phyloP scores from a whole-genome alignment of 805 yeast genomes.

The Metschnikowia kofuensis region DNA sequence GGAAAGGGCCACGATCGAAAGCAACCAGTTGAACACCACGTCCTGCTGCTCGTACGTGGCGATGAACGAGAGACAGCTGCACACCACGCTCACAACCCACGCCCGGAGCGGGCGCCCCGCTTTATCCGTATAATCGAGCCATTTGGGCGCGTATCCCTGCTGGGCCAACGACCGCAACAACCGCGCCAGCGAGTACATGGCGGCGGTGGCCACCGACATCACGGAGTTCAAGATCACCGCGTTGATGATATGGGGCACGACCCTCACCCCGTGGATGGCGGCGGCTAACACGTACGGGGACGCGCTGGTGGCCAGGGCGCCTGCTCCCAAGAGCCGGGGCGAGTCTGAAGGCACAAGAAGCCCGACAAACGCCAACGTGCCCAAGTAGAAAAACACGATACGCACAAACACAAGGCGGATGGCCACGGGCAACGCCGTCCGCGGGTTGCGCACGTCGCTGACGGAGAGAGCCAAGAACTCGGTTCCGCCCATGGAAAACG shows the following conservation, averaged over 20 bases:
- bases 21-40: conserved; percentile 29
- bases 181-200: conserved; percentile 27
- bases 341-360: conserved; percentile 37
- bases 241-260: conserved; percentile 30
- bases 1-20: conserved; percentile 27
- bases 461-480: conserved; percentile 40
- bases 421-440: conserved; percentile 39
- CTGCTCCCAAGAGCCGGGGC: conserved; percentile 32
- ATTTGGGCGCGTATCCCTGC: conserved; percentile 28
- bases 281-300: conserved; percentile 33
- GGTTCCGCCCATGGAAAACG: conserved; percentile 39
- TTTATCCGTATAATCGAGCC: conserved; percentile 29
- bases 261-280: conserved; percentile 25
- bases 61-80: conserved; percentile 24
- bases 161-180: conserved; percentile 25
- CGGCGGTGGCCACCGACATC: conserved; percentile 30
- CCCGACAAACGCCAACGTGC: conserved; percentile 38
- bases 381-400: conserved; percentile 37
- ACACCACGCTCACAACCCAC: conserved; percentile 20
- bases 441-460: conserved; percentile 38
- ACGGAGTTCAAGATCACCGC: conserved; percentile 32
- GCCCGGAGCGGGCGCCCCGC: conserved; percentile 27
- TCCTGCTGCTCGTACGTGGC: conserved; percentile 31
- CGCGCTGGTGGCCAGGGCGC: conserved; percentile 28
- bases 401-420: conserved; percentile 41